Percentiles rank a stretch among this genome's conserved stretches.
Conservation (phyloP, 2,329 filamentous ascomycete species). For the Phyllosticta paracitricarpa region DNA sequence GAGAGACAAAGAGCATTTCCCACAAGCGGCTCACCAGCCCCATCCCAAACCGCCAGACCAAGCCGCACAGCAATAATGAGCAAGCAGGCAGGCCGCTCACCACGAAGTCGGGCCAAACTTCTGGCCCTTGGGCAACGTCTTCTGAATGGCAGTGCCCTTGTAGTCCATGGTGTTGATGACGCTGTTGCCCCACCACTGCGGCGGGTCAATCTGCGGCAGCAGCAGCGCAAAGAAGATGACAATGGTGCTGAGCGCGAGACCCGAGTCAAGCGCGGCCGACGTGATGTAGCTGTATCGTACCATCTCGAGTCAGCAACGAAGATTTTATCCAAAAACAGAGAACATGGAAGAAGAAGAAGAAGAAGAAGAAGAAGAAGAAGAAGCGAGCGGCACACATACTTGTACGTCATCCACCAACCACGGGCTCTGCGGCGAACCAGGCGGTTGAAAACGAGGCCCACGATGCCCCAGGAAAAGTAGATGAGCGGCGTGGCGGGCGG, state of each 20-base stretch:
- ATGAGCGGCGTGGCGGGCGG: slow-evolving; percentile 36
- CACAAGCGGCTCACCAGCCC: too few species aligned
- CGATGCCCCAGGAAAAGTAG: slow-evolving; percentile 18
- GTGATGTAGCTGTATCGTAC: slow-evolving; percentile 17
- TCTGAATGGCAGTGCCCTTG: slow-evolving; percentile 14
- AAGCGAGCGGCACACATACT: not conserved
- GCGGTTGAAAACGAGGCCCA: slow-evolving; percentile 19
- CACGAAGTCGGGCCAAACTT: slow-evolving; percentile 16
- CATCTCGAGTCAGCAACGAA: not conserved
- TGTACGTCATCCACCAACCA: slow-evolving; percentile 18
- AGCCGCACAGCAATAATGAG: too few species aligned
- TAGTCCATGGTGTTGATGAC: slow-evolving; percentile 16
- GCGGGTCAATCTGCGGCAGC: slow-evolving; percentile 16
- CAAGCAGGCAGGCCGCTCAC: not conserved
- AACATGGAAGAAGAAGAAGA: not conserved
- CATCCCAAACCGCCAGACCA: too few species aligned
- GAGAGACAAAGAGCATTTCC: too few species aligned
- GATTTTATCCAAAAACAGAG: not conserved
- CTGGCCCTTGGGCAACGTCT: slow-evolving; percentile 12
- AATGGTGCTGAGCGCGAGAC: slow-evolving; percentile 18
- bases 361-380: not conserved
- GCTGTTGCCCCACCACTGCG: slow-evolving; percentile 17
- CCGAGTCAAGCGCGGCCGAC: slow-evolving; percentile 19
- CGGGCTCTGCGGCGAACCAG: slow-evolving; percentile 15
- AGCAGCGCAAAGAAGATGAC: slow-evolving; percentile 20